Conservation (phyloP, 352 stramenopile genomes). For the Phytophthora syringae region DNA sequence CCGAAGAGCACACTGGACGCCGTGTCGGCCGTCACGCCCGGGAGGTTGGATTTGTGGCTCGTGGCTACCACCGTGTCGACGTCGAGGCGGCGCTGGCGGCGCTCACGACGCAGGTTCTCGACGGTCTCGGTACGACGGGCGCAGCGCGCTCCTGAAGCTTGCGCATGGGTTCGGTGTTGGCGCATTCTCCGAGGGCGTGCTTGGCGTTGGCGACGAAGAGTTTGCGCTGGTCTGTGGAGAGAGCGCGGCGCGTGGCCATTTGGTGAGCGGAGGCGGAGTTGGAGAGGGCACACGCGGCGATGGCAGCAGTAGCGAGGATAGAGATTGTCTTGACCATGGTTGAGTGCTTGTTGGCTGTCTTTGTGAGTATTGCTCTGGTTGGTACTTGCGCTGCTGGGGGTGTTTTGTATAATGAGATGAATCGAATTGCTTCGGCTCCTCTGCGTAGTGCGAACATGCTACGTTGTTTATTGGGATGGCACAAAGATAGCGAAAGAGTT, state of each 20-base stretch:
- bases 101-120: conserved; percentile 16
- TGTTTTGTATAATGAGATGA: neutral
- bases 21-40: conserved; percentile 8
- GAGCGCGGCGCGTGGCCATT: neutral
- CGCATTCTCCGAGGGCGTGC: conserved; percentile 6
- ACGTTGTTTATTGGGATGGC: no score
- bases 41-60: conserved; percentile 21
- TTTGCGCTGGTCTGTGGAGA: conserved; percentile 19
- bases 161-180: neutral
- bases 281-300: conserved; percentile 5
- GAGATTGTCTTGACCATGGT: conserved; percentile 20
- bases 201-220: conserved; percentile 18
- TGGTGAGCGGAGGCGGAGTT: conserved; percentile 8
- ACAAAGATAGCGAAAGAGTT: neutral
- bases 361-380: no score
- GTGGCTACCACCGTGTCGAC: conserved; percentile 10
- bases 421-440: no score
- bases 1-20: conserved; percentile 19
- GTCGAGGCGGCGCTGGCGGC: conserved; percentile 20
- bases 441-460: no score
- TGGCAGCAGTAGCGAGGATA: conserved; percentile 4
- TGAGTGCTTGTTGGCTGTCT: no score
- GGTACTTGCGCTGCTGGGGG: no score
- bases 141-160: conserved; percentile 24
- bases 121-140: conserved; percentile 15